Evolutionary conservation across 768 basidiomycete species (phyloP).

Genomic region (Calvatia gigantea): DNA sequence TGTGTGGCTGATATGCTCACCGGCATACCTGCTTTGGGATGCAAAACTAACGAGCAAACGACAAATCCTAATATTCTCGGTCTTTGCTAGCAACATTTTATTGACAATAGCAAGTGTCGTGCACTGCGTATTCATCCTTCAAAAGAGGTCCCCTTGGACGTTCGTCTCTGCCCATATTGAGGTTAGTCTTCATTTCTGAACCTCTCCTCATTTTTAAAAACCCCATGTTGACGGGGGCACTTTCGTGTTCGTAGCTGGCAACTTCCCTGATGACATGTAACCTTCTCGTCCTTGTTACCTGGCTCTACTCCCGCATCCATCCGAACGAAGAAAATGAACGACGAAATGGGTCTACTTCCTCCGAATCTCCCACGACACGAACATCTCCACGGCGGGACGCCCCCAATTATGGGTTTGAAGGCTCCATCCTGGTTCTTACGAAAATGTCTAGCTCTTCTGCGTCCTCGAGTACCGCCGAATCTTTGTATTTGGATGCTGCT

Average conservation of each 20-base stretch:
- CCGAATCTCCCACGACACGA: background rate
- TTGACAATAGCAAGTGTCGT: slow-evolving; percentile 17
- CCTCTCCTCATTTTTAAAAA: background rate
- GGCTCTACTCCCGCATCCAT: slow-evolving; percentile 16
- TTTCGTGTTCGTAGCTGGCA: slow-evolving; percentile 5
- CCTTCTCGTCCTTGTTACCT: slow-evolving; percentile 24
- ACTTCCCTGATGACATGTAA: slow-evolving; percentile 20
- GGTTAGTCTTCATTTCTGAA: slow-evolving; percentile 12
- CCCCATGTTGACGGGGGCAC: background rate
- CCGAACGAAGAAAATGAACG: background rate
- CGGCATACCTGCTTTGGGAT: slow-evolving; percentile 20
- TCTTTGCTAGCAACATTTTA: slow-evolving; percentile 21
- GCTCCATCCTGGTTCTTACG: slow-evolving; percentile 5
- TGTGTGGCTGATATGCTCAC: slow-evolving; percentile 20
- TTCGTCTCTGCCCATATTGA: slow-evolving; percentile 15
- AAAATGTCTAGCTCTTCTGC: background rate
- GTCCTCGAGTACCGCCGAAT: background rate
- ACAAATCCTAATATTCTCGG: slow-evolving; percentile 20
- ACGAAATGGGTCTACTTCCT: background rate
- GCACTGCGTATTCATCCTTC: slow-evolving; percentile 16
- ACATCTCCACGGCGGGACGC: background rate
- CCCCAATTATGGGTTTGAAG: slow-evolving; percentile 2
- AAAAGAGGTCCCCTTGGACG: background rate
- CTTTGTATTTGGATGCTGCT: background rate
- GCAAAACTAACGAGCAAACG: slow-evolving; percentile 18